Evolutionary conservation across 176 grass and related monocot species (phyloP).

Genomic region (Juncus effusus): DNA sequence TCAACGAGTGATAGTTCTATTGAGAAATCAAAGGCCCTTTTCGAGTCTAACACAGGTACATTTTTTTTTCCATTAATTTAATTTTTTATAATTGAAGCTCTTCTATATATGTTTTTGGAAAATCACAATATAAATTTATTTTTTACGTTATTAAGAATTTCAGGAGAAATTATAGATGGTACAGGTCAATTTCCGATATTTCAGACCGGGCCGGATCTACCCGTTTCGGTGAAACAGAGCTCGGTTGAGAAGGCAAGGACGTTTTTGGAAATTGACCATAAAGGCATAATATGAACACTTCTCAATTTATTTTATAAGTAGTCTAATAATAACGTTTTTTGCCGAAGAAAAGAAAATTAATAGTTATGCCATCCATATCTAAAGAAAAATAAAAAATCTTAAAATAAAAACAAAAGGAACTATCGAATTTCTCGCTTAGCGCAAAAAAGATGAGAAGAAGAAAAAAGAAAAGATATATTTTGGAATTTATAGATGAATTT

Average conservation of each 20-base stretch:
- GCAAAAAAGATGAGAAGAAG: neutral
- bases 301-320: conserved; percentile 14
- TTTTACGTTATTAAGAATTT: conserved; percentile 14
- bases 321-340: neutral
- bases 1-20: conserved; percentile 41
- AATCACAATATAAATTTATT: conserved; percentile 26
- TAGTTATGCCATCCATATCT: too few relatives aligned
- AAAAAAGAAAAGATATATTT: neutral
- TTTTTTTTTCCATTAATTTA: neutral
- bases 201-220: conserved; percentile 50
- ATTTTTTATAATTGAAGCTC: too few relatives aligned
- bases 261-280: conserved; percentile 29
- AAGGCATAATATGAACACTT: conserved; percentile 21
- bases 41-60: conserved; percentile 34
- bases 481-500: neutral
- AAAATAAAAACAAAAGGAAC: neutral
- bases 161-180: conserved; percentile 32
- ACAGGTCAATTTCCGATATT: conserved; percentile 44
- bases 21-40: conserved; percentile 43
- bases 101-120: conserved; percentile 16
- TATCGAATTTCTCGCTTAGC: conserved; percentile 2
- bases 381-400: too few relatives aligned
- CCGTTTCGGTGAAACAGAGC: conserved; percentile 38
- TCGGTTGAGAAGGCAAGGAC: conserved; percentile 56
- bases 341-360: too few relatives aligned